A percentile compares a stretch with the other conserved stretches of the same genome.
Evolutionary conservation across 139 green algal genomes (phyloP).

Genomic region (Haematococcus lacustris): DNA sequence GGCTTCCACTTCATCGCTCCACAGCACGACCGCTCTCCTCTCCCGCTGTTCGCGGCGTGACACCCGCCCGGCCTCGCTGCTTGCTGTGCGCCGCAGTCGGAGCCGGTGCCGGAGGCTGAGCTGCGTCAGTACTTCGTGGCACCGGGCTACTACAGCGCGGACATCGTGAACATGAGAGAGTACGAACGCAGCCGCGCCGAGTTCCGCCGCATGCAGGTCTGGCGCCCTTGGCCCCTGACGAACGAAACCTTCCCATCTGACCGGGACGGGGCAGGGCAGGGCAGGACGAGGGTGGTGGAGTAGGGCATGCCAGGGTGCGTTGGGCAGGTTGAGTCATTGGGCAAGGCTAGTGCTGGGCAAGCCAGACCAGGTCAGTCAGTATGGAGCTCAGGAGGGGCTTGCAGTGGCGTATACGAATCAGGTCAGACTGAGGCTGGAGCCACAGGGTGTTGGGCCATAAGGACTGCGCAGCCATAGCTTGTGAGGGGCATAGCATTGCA

Average conservation of each 20-base stretch:
- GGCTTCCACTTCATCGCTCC: too few species aligned
- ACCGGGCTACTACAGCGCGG: conserved; percentile 16
- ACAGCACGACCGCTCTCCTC: too few species aligned
- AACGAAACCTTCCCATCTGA: background rate
- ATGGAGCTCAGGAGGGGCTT: background rate
- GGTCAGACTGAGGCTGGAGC: too few species aligned
- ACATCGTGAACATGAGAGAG: conserved; percentile 11
- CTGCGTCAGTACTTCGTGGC: conserved; percentile 17
- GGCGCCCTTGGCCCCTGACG: background rate
- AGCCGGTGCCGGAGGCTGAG: too few species aligned
- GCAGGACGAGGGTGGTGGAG: background rate
- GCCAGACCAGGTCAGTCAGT: background rate
- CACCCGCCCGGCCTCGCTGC: too few species aligned
- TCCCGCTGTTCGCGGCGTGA: too few species aligned
- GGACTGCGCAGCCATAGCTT: too few species aligned
- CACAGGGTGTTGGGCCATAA: too few species aligned
- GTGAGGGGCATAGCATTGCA: too few species aligned
- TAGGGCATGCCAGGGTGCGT: background rate
- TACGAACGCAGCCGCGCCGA: conserved; percentile 17
- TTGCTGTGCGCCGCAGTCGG: too few species aligned
- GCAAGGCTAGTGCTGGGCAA: background rate
- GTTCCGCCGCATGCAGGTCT: conserved; percentile 8
- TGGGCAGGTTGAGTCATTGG: background rate
- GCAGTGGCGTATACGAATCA: conserved; percentile 3
- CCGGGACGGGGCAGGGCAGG: background rate